Evolutionary conservation across 805 yeast species (phyloP).

Genomic region (Lipomyces sp.): DNA sequence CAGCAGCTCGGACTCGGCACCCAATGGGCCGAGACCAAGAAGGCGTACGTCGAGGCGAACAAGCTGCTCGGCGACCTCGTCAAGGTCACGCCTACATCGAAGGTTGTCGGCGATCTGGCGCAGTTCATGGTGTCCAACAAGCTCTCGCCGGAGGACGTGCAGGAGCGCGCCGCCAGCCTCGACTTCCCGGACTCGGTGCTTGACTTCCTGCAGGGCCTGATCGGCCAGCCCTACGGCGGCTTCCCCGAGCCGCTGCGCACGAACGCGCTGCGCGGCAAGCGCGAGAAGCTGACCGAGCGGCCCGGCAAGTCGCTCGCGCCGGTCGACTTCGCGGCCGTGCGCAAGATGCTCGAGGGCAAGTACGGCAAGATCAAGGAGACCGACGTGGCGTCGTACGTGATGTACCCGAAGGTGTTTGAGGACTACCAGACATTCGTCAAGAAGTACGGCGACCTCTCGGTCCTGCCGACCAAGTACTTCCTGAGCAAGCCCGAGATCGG

Average conservation of each 20-base stretch:
- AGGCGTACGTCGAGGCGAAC: conserved; percentile 90
- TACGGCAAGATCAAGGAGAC: conserved; percentile 67
- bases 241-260: conserved; percentile 99
- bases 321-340: conserved; percentile 67
- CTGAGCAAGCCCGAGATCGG: conserved; percentile 81
- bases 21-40: conserved; percentile 95
- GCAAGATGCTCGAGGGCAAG: conserved; percentile 68
- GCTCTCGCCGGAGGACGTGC: conserved; percentile 78
- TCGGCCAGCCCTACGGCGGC: conserved; percentile 99
- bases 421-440: conserved; percentile 70
- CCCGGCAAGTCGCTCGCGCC: conserved; percentile 93
- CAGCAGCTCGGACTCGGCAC: conserved; percentile 97
- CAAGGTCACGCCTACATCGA: conserved; percentile 99
- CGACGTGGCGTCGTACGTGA: conserved; percentile 92
- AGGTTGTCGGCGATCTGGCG: conserved; percentile 99
- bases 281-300: conserved; percentile 81
- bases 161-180: conserved; percentile 78
- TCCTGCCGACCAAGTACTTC: conserved; percentile 89
- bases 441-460: conserved; percentile 87
- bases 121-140: conserved; percentile 98
- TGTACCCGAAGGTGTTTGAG: conserved; percentile 98
- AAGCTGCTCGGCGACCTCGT: conserved; percentile 90
- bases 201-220: conserved; percentile 97
- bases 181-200: conserved; percentile 99
- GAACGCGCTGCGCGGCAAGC: conserved; percentile 83